Base-by-base conservation (phyloP, 179 eudicot species). In the Corrigiola litoralis region DNA sequence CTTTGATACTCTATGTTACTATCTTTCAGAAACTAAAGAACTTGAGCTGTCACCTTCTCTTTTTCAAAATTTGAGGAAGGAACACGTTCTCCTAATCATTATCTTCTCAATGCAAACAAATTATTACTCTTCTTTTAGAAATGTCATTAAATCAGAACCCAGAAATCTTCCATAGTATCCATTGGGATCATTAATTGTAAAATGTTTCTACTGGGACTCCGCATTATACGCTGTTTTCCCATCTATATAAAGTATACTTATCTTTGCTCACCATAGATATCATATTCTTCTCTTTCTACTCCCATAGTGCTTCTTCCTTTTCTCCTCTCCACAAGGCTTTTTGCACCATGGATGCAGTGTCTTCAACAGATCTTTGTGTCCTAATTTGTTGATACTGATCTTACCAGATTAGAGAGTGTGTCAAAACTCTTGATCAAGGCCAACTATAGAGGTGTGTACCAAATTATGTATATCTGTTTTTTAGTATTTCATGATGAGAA, bases 391-490 rank as follows among this genome's bases (percentile, higher is more conserved):
- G 70, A 55, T 42, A 20, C 29, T 55, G 27, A 66, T 9, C 61
- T n/a, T 42, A 25, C 44, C 58, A 55, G 41, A 5, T 54, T 32
- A 54, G 21, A 6, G 11, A 29, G 29, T 12, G 42, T 32, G 24
- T 28, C 41, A 28, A n/a, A n/a, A n/a, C 62, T 41, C 41, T 20
- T 66, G 45, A 62, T 41, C 36, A 45, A 31, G 61, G 31, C 42
- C 14, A 42, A 66, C 4, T 55, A 66, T 32, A 9, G 21, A 42
- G 70, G 70, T 66, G 13, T 40, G 61, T 53, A 28, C 25, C 57
- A 38, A 36, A 50, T 36, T 17, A 37, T 63, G 20, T 63, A 4
- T 37, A 50, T 36, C 8, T 16, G 23, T 10, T n/a, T n/a, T n/a
- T 9, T 38, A 9, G 4, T 9, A 13, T n/a, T 37, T 50, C n/a